Conservation (phyloP, 139 green algal genomes). For the Coelastrella sp. region DNA sequence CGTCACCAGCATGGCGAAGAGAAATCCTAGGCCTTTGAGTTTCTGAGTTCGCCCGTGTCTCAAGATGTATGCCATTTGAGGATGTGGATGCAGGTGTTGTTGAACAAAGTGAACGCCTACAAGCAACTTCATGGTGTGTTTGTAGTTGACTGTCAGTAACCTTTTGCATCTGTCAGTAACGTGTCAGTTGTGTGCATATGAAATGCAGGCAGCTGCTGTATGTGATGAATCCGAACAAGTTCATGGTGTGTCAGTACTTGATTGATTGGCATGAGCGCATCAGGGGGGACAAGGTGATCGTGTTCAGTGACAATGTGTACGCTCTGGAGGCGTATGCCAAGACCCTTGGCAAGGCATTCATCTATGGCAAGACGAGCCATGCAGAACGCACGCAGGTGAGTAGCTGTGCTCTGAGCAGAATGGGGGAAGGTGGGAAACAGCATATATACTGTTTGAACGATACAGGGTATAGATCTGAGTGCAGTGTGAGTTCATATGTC, state of each 20-base stretch:
- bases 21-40: no score
- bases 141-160: neutral
- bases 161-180: neutral
- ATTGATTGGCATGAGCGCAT: slow-evolving; percentile 94
- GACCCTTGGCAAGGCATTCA: slow-evolving; percentile 89
- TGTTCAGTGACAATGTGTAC: slow-evolving; percentile 99
- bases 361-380: slow-evolving; percentile 94
- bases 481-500: no score
- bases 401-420: neutral
- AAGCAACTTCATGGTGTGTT: no score
- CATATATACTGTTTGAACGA: no score
- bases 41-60: no score
- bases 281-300: slow-evolving; percentile 90
- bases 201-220: slow-evolving; percentile 81
- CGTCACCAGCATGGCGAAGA: no score
- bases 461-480: no score
- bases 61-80: no score
- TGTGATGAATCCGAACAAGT: slow-evolving; percentile 99
- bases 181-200: neutral
- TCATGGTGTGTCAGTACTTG: slow-evolving; percentile 95
- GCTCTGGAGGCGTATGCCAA: slow-evolving; percentile 94
- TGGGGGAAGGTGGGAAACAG: no score
- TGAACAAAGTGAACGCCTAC: no score
- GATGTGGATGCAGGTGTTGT: no score
- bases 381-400: slow-evolving; percentile 84